A percentile compares a stretch with the other conserved stretches of the same genome.
Evolutionary conservation across 129 eudicot genomes (phyloP).

Genomic region (Pseudognaphalium luteoalbum): DNA sequence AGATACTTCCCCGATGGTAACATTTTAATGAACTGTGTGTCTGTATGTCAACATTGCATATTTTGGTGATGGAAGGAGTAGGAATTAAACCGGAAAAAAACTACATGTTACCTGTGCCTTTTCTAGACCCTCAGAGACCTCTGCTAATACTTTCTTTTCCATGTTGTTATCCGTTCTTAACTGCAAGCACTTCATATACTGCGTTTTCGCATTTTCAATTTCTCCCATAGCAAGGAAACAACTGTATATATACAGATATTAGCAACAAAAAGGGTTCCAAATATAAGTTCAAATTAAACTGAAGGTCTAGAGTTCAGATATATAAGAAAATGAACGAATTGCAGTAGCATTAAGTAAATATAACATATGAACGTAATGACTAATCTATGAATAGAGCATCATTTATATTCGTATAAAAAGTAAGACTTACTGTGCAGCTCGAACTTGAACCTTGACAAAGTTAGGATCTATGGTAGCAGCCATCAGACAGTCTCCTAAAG

Average conservation of each 20-base stretch:
- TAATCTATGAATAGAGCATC: background rate
- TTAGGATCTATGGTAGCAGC: conserved; percentile 80
- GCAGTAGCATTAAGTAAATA: background rate
- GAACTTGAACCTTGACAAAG: conserved; percentile 73
- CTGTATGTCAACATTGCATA: background rate
- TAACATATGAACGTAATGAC: background rate
- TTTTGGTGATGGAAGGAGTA: background rate
- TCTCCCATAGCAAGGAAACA: conserved; percentile 95
- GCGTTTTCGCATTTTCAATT: conserved; percentile 63
- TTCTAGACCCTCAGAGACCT: conserved; percentile 89
- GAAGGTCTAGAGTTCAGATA: background rate
- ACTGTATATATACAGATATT: conserved; percentile 34
- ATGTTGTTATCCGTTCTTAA: conserved; percentile 45
- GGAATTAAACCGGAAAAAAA: background rate
- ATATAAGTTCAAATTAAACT: background rate
- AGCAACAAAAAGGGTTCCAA: background rate
- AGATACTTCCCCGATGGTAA: background rate
- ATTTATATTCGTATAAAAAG: background rate
- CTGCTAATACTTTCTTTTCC: conserved; percentile 63
- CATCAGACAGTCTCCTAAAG: conserved; percentile 70
- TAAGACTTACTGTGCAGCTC: conserved; percentile 82
- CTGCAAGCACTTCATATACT: conserved; percentile 69
- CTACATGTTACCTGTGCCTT: conserved; percentile 64
- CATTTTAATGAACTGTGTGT: background rate
- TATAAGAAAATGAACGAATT: conserved; percentile 5